Conservation (phyloP, 441 rosid genomes). For the Dalechampia spathulata region DNA sequence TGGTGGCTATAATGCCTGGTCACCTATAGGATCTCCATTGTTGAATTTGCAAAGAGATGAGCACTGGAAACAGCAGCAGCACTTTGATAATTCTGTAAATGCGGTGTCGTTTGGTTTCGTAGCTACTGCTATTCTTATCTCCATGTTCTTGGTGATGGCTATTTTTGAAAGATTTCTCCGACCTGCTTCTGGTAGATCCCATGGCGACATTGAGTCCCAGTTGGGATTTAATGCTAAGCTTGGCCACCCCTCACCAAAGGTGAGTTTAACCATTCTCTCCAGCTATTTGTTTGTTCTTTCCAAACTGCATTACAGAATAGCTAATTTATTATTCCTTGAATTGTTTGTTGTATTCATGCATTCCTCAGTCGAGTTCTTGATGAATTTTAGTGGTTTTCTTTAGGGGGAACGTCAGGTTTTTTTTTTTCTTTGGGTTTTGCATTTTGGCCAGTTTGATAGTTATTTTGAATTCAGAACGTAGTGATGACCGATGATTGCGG, state of each 20-base stretch:
- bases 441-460: constrained; percentile 14
- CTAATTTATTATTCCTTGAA: not conserved
- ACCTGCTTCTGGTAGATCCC: constrained; percentile 33
- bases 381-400: too few relatives aligned
- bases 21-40: constrained; percentile 60
- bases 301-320: too few relatives aligned
- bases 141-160: constrained; percentile 96
- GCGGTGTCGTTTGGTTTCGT: constrained; percentile 97
- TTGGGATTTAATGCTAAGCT: constrained; percentile 50
- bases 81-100: constrained; percentile 70
- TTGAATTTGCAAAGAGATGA: constrained; percentile 43
- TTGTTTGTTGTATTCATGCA: too few relatives aligned
- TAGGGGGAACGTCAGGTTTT: too few relatives aligned
- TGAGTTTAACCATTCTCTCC: too few relatives aligned
- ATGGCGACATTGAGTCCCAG: constrained; percentile 53
- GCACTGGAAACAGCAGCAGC: constrained; percentile 40
- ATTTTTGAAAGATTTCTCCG: constrained; percentile 82
- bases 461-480: constrained; percentile 17
- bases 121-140: constrained; percentile 96
- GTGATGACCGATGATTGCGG: constrained; percentile 14
- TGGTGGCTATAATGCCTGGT: constrained; percentile 38
- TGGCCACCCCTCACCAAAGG: constrained; percentile 78
- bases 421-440: not conserved
- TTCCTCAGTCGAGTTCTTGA: too few relatives aligned
- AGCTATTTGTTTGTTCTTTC: too few relatives aligned